Percentiles rank a stretch among this genome's conserved stretches.
Conservation (phyloP, 2,329 filamentous ascomycete species). For the Rhynchosporium agropyri region DNA sequence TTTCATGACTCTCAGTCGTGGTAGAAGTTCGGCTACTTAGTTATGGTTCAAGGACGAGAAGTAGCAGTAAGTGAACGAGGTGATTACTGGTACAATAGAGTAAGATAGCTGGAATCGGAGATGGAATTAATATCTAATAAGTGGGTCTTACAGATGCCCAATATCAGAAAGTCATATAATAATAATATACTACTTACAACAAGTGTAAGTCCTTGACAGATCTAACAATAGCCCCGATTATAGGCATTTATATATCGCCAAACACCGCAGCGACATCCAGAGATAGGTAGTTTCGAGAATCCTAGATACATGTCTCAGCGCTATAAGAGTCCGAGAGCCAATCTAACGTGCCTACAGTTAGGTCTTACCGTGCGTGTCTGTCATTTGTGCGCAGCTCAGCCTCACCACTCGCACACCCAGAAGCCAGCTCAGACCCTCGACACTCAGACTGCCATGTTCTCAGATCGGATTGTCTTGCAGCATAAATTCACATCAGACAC, state of each 20-base stretch:
- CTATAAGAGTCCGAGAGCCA: not conserved
- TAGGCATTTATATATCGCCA: not conserved
- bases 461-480: not conserved
- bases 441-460: not conserved
- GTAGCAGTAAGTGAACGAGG: too few relatives aligned
- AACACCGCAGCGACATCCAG: not conserved
- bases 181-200: not conserved
- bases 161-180: too few relatives aligned
- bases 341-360: too few relatives aligned
- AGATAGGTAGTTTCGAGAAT: not conserved
- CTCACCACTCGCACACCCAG: not conserved
- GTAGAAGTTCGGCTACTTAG: too few relatives aligned
- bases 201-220: slow-evolving; percentile 3
- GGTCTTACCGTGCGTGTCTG: not conserved
- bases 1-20: too few relatives aligned
- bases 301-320: not conserved
- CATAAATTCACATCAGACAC: slow-evolving; percentile 2
- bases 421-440: not conserved
- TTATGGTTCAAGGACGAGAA: too few relatives aligned
- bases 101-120: too few relatives aligned
- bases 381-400: not conserved
- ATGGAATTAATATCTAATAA: too few relatives aligned
- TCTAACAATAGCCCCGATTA: not conserved
- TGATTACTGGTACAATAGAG: too few relatives aligned
- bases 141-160: too few relatives aligned